A percentile compares a stretch with the other conserved stretches of the same genome.
phyloP scores from a whole-genome alignment of 768 basidiomycete species.

The Russula lepida region DNA sequence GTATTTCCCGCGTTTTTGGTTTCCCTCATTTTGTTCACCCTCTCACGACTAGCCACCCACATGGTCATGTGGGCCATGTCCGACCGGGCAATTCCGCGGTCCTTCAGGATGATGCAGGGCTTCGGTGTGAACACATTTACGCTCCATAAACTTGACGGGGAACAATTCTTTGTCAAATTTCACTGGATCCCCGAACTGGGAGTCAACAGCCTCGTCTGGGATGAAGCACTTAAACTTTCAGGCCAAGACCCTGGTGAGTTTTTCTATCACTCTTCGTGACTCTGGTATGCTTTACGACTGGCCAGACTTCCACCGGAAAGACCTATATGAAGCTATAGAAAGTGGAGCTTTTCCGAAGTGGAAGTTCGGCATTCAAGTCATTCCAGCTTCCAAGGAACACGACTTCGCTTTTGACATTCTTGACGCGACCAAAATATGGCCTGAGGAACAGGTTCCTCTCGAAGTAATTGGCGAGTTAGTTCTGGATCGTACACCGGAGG shows the following conservation, averaged over 20 bases:
- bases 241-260: constrained; percentile 71
- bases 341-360: constrained; percentile 65
- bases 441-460: constrained; percentile 71
- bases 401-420: constrained; percentile 83
- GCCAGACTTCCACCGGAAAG: constrained; percentile 65
- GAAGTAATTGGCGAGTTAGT: constrained; percentile 70
- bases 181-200: constrained; percentile 78
- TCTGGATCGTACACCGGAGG: constrained; percentile 52
- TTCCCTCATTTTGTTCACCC: constrained; percentile 1
- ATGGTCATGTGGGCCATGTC: constrained; percentile 84
- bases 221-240: constrained; percentile 75
- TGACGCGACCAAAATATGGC: constrained; percentile 83
- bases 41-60: constrained; percentile 40
- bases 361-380: constrained; percentile 68
- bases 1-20: not conserved
- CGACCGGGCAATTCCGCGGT: constrained; percentile 78
- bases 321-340: constrained; percentile 75
- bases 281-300: not conserved
- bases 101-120: constrained; percentile 84
- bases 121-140: constrained; percentile 84
- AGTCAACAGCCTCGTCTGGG: constrained; percentile 79
- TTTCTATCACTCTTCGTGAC: not conserved
- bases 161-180: constrained; percentile 82
- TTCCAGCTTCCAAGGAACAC: constrained; percentile 65
- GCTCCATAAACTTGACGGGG: constrained; percentile 54